A percentile compares a stretch with the other conserved stretches of the same genome.
phyloP scores from a whole-genome alignment of 2,329 filamentous ascomycete species.

The Beauveria rudraprayagi region DNA sequence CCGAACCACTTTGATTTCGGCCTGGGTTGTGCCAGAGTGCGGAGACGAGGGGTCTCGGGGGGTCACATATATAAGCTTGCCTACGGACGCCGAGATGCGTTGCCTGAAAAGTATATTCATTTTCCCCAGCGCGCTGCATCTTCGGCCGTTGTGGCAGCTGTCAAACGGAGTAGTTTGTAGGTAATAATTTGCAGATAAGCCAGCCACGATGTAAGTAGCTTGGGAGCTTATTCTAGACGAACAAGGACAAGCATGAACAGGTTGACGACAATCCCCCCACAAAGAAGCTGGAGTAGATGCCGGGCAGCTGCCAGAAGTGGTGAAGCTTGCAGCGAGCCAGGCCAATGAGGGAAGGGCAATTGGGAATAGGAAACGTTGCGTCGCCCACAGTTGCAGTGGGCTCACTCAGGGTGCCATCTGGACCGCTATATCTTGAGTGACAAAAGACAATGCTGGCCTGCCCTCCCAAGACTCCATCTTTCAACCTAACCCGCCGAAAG shows the following conservation, averaged over 20 bases:
- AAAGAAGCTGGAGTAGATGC: background rate
- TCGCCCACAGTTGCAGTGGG: slow-evolving; percentile 8
- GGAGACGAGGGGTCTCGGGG: background rate
- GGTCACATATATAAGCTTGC: slow-evolving; percentile 15
- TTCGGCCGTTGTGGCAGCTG: background rate
- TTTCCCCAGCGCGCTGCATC: background rate
- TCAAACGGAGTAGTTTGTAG: background rate
- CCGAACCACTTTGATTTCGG: background rate
- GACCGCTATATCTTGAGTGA: background rate
- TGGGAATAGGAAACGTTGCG: slow-evolving; percentile 12
- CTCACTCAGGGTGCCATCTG: background rate
- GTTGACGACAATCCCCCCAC: background rate
- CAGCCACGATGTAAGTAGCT: background rate
- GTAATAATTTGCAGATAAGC: slow-evolving; percentile 1
- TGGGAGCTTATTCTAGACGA: background rate
- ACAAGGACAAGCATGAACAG: background rate
- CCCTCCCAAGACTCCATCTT: no score
- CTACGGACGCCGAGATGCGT: background rate
- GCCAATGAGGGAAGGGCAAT: slow-evolving; percentile 6
- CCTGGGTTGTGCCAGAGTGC: background rate
- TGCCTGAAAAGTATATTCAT: background rate
- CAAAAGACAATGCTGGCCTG: no score
- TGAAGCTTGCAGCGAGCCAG: background rate
- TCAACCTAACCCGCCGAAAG: no score
- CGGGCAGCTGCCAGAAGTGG: slow-evolving; percentile 2